Evolutionary conservation across 148 eudicot species (phyloP), one percentile per base, ranked within the genome.

Genomic region (Rhododendron williamsianum): DNA sequence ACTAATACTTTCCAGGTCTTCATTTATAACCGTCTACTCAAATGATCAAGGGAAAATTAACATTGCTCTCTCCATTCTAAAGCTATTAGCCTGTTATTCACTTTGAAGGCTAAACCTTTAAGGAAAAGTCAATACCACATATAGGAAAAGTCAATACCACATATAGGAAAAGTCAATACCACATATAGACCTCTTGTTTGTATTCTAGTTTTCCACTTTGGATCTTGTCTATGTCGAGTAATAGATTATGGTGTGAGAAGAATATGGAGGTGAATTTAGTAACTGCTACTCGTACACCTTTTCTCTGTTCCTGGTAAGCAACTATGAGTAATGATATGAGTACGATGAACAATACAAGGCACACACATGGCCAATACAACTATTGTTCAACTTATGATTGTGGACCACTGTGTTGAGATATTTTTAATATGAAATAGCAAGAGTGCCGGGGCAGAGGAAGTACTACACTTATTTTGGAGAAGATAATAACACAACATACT

Each of bases 1-100:
- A 45, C 88, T 95, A 38, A 73, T 94, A 81, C 89, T 95, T 65
- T 83, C 90, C 54, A 94, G 98, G 98, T 94, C 67, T 21, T 52
- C 67, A 74, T 36, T 52, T 76, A 36, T 16, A 76, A 51, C 63
- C 4, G 4, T 48, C 9, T 36, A 23, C 3, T 54, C 33, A 21
- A 52, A 35, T 35, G 25, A 52, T 84, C 2, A 35, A 25, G 45
- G 38, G 48, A 16, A 84, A 27, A 2, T 48, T 1, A 43, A 11
- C 51, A 41, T 52, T 45, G 16, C 54, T 78, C 19, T 48, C 30
- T 36, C 81, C 79, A 45, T 65, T 13, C 52, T 41, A 81, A 54
- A 35, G 82, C 41, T 9, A 54, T 56, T 81, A 38, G 38, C 30
- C 49, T 19, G 9, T 56, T 81, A 23, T 36, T 15, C 71, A 33